Percentiles rank a stretch among this genome's conserved stretches.
Evolutionary conservation across 805 yeast genomes (phyloP).

Genomic region (Hanseniaspora pseudoguilliermondii): DNA sequence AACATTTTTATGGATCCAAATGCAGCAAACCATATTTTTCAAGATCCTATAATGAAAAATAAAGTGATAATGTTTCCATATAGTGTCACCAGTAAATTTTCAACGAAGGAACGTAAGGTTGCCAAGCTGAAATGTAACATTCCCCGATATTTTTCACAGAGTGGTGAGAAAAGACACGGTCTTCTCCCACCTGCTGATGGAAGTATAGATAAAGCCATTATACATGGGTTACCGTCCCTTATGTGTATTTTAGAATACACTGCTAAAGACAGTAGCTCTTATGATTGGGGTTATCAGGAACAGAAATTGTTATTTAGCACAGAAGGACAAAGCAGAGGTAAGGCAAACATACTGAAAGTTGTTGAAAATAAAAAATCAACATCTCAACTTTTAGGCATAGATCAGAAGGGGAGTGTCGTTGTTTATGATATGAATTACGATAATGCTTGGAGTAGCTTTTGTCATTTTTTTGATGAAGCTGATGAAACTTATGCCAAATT

Average conservation of each 20-base stretch:
- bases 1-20: constrained; percentile 64
- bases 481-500: neutral
- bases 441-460: constrained; percentile 37
- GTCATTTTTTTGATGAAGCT: constrained; percentile 25
- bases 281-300: constrained; percentile 18
- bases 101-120: constrained; percentile 22
- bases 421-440: constrained; percentile 30
- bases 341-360: constrained; percentile 27
- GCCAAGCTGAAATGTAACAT: constrained; percentile 18
- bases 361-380: constrained; percentile 14
- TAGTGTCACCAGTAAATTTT: constrained; percentile 56
- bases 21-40: constrained; percentile 51
- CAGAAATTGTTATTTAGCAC: constrained; percentile 22
- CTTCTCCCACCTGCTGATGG: too few relatives aligned
- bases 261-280: constrained; percentile 20
- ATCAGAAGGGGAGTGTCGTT: constrained; percentile 21
- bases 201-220: too few relatives aligned
- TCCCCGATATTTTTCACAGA: neutral
- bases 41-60: constrained; percentile 33
- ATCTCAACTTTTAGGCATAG: constrained; percentile 20
- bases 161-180: too few relatives aligned
- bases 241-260: constrained; percentile 32
- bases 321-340: constrained; percentile 43
- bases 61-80: constrained; percentile 50
- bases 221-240: too few relatives aligned